Evolutionary conservation across 116 monocot species (phyloP).

Genomic region (Dioscorea cayenensis): DNA sequence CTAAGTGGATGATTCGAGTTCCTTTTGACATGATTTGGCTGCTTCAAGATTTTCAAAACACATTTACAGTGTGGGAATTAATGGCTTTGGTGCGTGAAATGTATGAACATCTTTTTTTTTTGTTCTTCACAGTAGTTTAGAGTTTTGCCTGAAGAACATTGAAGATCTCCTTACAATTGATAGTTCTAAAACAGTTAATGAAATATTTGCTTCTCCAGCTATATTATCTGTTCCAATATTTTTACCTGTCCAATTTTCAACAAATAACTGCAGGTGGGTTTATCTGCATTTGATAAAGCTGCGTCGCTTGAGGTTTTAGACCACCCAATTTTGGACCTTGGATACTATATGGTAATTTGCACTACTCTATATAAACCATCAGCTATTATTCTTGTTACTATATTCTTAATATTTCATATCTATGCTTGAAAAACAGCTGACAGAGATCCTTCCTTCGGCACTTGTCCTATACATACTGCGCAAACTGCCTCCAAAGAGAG

Average conservation of each 20-base stretch:
- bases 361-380: neutral
- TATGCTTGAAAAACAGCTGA: constrained; percentile 24
- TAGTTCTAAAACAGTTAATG: too few species aligned
- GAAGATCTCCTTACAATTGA: too few species aligned
- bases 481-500: constrained; percentile 60
- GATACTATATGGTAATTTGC: constrained; percentile 56
- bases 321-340: constrained; percentile 69
- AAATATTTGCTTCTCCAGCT: too few species aligned
- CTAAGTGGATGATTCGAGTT: too few species aligned
- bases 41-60: too few species aligned
- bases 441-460: constrained; percentile 64
- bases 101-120: too few species aligned
- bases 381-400: neutral
- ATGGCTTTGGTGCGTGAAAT: too few species aligned
- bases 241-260: neutral
- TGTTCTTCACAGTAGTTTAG: too few species aligned
- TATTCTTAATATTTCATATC: neutral
- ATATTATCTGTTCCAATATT: neutral
- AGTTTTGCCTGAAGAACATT: too few species aligned
- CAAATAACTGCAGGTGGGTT: constrained; percentile 34
- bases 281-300: constrained; percentile 57
- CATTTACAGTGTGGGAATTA: too few species aligned
- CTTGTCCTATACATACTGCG: constrained; percentile 65
- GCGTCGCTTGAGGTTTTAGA: constrained; percentile 65
- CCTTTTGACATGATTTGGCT: too few species aligned